Conservation (phyloP, 345 rosid species). For the Eucalyptus paniculata region DNA sequence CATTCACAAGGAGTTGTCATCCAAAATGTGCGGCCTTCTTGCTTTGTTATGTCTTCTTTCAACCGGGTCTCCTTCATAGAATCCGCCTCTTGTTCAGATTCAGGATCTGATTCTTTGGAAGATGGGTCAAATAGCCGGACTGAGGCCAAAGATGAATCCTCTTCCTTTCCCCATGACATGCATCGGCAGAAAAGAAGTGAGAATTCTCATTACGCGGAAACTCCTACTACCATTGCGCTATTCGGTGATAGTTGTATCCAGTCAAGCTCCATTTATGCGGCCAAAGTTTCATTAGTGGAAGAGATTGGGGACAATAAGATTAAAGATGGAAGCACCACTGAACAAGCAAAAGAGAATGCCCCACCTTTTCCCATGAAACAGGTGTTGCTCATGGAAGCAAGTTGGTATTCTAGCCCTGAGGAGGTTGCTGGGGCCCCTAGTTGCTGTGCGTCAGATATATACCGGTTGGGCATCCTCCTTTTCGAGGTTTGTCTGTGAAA, state of each 20-base stretch:
- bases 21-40: slow-evolving; percentile 90
- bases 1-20: slow-evolving; percentile 91
- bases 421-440: slow-evolving; percentile 50
- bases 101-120: slow-evolving; percentile 86
- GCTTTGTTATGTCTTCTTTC: slow-evolving; percentile 87
- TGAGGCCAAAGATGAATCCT: slow-evolving; percentile 19
- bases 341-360: slow-evolving; percentile 45
- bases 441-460: slow-evolving; percentile 82
- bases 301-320: slow-evolving; percentile 26
- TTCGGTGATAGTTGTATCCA: slow-evolving; percentile 55
- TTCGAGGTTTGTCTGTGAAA: slow-evolving; percentile 56
- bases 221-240: slow-evolving; percentile 25
- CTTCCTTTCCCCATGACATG: slow-evolving; percentile 27
- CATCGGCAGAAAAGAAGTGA: slow-evolving; percentile 23
- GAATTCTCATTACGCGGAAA: slow-evolving; percentile 10
- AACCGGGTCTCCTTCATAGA: slow-evolving; percentile 91
- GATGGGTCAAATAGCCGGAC: slow-evolving; percentile 45
- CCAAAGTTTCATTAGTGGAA: slow-evolving; percentile 10
- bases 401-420: slow-evolving; percentile 92
- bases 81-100: slow-evolving; percentile 92
- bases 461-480: slow-evolving; percentile 77
- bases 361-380: slow-evolving; percentile 86
- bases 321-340: slow-evolving; percentile 11
- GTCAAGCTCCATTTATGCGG: slow-evolving; percentile 28
- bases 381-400: slow-evolving; percentile 65